These are phyloP conservation scores for Cryptococcus jaspeensis DNA, from an alignment of 1,284 basidiomycete species.

Conservation along the genomic window DNA sequence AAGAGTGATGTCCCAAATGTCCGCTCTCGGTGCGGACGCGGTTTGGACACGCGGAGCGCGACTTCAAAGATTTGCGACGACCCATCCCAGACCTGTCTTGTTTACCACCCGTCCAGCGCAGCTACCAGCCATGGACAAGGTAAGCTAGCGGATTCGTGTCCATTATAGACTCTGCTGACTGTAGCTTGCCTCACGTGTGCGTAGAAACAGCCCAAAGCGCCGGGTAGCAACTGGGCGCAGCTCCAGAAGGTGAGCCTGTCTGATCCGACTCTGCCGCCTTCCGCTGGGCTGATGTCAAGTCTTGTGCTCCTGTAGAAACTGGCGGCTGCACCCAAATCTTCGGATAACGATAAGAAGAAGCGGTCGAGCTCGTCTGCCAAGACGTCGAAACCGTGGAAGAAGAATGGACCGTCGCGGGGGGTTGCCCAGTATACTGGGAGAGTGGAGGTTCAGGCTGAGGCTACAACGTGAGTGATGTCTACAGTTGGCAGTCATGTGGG, in stretches of 20 bases:
- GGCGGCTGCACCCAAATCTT: too few relatives aligned
- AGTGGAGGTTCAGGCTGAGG: not conserved
- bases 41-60: not conserved
- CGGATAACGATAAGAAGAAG: too few relatives aligned
- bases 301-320: too few relatives aligned
- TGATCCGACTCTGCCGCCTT: too few relatives aligned
- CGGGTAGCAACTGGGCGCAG: conserved; percentile 26
- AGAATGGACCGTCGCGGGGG: not conserved
- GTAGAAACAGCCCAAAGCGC: not conserved
- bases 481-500: not conserved
- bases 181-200: too few relatives aligned
- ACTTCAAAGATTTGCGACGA: not conserved
- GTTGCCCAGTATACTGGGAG: not conserved
- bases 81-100: not conserved
- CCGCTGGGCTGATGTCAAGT: too few relatives aligned
- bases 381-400: too few relatives aligned
- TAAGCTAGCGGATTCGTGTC: not conserved
- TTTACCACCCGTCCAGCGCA: conserved; percentile 1
- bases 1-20: not conserved
- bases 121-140: conserved; percentile 11
- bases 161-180: too few relatives aligned
- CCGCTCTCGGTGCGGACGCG: not conserved
- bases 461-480: not conserved
- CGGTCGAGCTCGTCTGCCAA: too few relatives aligned
- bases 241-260: conserved; percentile 19